Conservation (phyloP, 805 yeast genomes). For the Saccharomycopsis sp. region DNA sequence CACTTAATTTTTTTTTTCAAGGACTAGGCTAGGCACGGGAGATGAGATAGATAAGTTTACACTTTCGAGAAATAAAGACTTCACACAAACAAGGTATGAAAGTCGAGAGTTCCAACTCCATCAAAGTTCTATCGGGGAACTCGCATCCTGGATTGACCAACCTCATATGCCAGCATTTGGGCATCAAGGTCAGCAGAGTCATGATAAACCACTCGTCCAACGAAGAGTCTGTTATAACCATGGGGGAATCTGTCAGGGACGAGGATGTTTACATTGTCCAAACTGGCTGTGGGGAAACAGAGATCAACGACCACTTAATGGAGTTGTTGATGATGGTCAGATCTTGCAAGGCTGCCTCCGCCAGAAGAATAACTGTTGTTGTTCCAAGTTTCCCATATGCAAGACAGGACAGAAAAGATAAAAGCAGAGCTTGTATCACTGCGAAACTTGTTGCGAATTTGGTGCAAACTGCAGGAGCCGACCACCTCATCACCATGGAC, state of each 20-base stretch:
- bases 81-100: slow-evolving; percentile 5
- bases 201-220: slow-evolving; percentile 81
- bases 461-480: slow-evolving; percentile 77
- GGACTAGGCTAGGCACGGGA: no score
- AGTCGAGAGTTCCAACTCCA: slow-evolving; percentile 14
- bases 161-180: slow-evolving; percentile 54
- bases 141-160: slow-evolving; percentile 73
- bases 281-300: slow-evolving; percentile 68
- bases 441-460: slow-evolving; percentile 79
- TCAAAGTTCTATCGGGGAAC: slow-evolving; percentile 18
- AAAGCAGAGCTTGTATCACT: slow-evolving; percentile 77
- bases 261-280: slow-evolving; percentile 79
- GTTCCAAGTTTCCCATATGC: slow-evolving; percentile 81
- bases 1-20: no score
- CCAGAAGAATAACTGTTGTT: slow-evolving; percentile 74
- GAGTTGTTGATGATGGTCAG: slow-evolving; percentile 71
- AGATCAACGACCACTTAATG: slow-evolving; percentile 62
- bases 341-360: slow-evolving; percentile 77
- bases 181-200: slow-evolving; percentile 60
- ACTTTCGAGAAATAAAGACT: no score
- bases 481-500: slow-evolving; percentile 82
- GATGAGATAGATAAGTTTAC: no score
- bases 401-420: slow-evolving; percentile 83
- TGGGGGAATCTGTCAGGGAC: slow-evolving; percentile 83
- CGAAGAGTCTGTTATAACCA: slow-evolving; percentile 79